Base-by-base conservation (phyloP, 2,329 filamentous ascomycete genomes). In the Aureobasidium melanogenum region DNA sequence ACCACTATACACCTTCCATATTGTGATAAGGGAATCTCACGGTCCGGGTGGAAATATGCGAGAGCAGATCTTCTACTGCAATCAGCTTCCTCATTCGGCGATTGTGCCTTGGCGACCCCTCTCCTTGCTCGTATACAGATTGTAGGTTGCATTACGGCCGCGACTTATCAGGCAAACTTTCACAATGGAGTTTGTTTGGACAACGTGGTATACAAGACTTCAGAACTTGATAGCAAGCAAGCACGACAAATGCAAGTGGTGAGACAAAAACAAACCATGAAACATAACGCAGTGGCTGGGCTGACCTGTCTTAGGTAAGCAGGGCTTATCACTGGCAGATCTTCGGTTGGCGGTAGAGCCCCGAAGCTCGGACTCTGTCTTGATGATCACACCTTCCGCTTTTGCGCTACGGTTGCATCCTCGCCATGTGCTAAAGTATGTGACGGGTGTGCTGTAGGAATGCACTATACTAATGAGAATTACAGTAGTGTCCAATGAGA, bases 21-120 rank as follows among this genome's bases (percentile, higher is more conserved):
- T 44, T 43, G 8, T 56, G 39, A 41, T 56, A 56, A 56, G 36
- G 22, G 26, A 8, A 32, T 9, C 12, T 30, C 17, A 22, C 28
- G n/a, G 38, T 55, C 38, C 38, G 52, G 24, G n/a, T 43, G 52
- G 28, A 32, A 17, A 26, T 32, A 30, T 55, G 51, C 51, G 17
- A 55, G 51, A 15, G 26, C 12, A 43, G 50, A 52, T 57, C 54
- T 47, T 9, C 26, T n/a, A n/a, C n/a, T n/a, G n/a, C n/a, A n/a
- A n/a, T n/a, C 15, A 58, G 32, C 55, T 58, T 58, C 55, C 55
- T 58, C 28, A 28, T 47, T 47, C 30, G 15, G 55, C 55, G 32
- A 38, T 28, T 47, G 41, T 26, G 43, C 55, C 41, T 47, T 36
- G 41, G 34, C 55, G 30, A 39, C 55, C 55, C 55, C 55, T 47